Evolutionary conservation across 345 rosid species (phyloP), one percentile per base, ranked within the genome.

Genomic region (Eucalyptus sp.): DNA sequence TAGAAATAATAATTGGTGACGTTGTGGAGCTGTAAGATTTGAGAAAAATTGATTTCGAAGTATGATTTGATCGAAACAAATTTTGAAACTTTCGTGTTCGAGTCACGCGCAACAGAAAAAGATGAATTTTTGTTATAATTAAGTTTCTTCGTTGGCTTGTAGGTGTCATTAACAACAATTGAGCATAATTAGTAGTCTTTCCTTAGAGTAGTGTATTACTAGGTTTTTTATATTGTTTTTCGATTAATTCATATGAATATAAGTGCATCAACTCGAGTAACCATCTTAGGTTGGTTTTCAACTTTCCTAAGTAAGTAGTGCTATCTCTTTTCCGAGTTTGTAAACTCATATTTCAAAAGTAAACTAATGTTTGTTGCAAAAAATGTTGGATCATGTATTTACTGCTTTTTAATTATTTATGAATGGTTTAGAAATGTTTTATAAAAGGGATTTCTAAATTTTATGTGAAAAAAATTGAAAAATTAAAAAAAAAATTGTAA

Each of bases 21-120:
- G 0, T 56, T 56, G 27, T 56, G 13, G 6, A 56, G 62, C 2
- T 0, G 1, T 56, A 0, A 0, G 1, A 24, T 56, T 22, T 56
- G 3, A 56, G 1, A 0, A 56, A 56, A 56, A 6, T 4, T 56
- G 13, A 56, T 56, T 24, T 8, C 0, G 1, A 56, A 24, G 13
- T 56, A 56, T 24, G 1, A 24, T 56, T 56, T 4, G 13, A 10
- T 24, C 0, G 0, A 10, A 56, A 56, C 29, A 0, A 56, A 56
- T 56, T 56, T 56, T 0, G 0, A 22, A 56, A 56, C 27, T 56
- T 56, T 56, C 0, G 0, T 56, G 29, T 56, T 56, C 6, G 0
- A 24, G 62, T 56, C 24, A 22, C 1, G 0, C 10, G 13, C 29
- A 56, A 56, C 0, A 0, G 2, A 24, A 24, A 24, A 56, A 56